phyloP scores from a whole-genome alignment of 2,329 filamentous ascomycete species.

The Talaromyces rugulosus region DNA sequence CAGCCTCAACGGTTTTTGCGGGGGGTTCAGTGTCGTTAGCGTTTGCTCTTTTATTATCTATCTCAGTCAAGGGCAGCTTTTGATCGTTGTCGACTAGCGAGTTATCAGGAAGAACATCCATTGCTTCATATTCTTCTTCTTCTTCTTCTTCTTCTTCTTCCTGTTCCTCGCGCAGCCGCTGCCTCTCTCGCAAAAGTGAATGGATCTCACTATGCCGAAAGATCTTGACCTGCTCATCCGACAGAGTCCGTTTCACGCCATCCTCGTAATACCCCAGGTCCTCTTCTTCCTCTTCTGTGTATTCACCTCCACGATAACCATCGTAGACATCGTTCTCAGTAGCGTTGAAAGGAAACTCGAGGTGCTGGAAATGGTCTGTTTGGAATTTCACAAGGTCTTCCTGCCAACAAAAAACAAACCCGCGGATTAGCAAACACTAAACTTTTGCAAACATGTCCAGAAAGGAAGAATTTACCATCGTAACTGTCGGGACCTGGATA shows the following conservation, averaged over 20 bases:
- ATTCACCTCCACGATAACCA: background rate
- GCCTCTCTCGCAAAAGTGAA: slow-evolving; percentile 55
- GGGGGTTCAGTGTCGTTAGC: background rate
- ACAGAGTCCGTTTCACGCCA: slow-evolving; percentile 82
- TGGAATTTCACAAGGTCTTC: slow-evolving; percentile 59
- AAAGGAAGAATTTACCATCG: slow-evolving; percentile 24
- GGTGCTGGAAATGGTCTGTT: slow-evolving; percentile 52
- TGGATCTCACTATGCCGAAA: slow-evolving; percentile 88
- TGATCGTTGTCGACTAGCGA: background rate
- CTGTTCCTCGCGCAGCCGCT: slow-evolving; percentile 28
- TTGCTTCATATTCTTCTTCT: background rate
- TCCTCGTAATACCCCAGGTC: slow-evolving; percentile 80
- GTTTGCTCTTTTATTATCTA: background rate
- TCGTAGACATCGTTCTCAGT: background rate
- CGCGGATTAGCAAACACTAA: slow-evolving; percentile 4
- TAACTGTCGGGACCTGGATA: slow-evolving; percentile 30
- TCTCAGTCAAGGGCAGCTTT: background rate
- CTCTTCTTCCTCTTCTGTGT: slow-evolving; percentile 20
- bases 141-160: slow-evolving; percentile 8
- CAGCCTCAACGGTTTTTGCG: background rate
- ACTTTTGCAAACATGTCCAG: no score
- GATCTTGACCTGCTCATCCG: slow-evolving; percentile 84
- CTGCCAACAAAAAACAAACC: slow-evolving; percentile 31
- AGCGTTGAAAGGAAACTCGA: background rate
- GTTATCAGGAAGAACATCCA: no score